Evolutionary conservation across 352 stramenopile genomes (phyloP), one percentile per base, ranked within the genome.

Genomic region (Phytopythium montanum): DNA sequence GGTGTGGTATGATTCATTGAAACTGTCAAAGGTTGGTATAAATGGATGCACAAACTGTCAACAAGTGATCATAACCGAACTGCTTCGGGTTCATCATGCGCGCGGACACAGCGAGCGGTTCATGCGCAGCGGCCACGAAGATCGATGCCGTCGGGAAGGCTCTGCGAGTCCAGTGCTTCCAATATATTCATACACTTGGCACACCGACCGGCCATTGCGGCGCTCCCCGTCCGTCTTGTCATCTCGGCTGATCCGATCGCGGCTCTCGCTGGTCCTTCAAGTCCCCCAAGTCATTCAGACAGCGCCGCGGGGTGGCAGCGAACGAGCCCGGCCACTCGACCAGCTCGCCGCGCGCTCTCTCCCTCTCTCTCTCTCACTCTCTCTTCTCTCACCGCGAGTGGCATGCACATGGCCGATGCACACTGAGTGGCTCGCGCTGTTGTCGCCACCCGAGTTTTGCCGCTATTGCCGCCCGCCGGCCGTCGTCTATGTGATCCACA

Each of bases 401-500:
- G 14, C 36, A 42, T 42, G 36, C 41, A 48, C 16, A 9, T 2
- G 3, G 41, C n/a, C 41, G 21, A 23, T 34, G 25, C 4, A 28
- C 45, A 28, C n/a, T n/a, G n/a, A n/a, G 28, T 33, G 23, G 33
- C 45, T 34, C 45, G 16, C 26, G 26, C 26, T 16, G 45, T n/a
- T n/a, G n/a, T n/a, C n/a, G n/a, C 23, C 45, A 12, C 2, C 16
- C 16, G 45, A 14, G n/a, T 21, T 12, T 14, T n/a, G 38, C 9
- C 23, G n/a, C 5, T 33, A 29, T n/a, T 23, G n/a, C n/a, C 44
- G 28, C 41, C n/a, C n/a, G n/a, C n/a, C n/a, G n/a, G n/a, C n/a
- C n/a, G n/a, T n/a, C n/a, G n/a, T 34, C 65, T 88, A 94, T 51
- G 85, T 91, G 62, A 90, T 87, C 81, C 82, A 95, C 18, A 92